These are phyloP conservation scores for Nitzschia sp. DNA, from an alignment of 108 stramenopile species.

Conservation along the genomic window DNA sequence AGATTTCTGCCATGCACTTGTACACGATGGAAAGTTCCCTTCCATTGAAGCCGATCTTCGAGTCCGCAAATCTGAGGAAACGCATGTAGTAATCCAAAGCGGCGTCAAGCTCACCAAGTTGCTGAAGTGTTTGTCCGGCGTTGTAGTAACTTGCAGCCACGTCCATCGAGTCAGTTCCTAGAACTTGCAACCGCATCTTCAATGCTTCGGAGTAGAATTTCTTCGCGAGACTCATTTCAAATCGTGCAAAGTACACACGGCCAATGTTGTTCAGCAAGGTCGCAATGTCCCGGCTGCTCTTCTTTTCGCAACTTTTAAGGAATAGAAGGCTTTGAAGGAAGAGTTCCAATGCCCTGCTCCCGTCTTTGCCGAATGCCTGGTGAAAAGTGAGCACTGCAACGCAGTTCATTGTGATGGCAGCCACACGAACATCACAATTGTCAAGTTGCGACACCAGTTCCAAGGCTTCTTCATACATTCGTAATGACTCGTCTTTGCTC, in stretches of 20 bases:
- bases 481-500: too few relatives aligned
- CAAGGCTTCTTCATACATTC: too few relatives aligned
- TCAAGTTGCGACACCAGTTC: too few relatives aligned
- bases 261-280: slow-evolving; percentile 73
- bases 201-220: slow-evolving; percentile 41
- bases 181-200: slow-evolving; percentile 36
- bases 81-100: slow-evolving; percentile 53
- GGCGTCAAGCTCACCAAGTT: slow-evolving; percentile 36
- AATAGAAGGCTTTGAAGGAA: too few relatives aligned
- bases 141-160: slow-evolving; percentile 70
- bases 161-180: slow-evolving; percentile 49
- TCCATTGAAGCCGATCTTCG: slow-evolving; percentile 28
- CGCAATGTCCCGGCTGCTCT: slow-evolving; percentile 35
- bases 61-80: slow-evolving; percentile 39
- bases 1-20: slow-evolving; percentile 59
- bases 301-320: too few relatives aligned
- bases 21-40: slow-evolving; percentile 55
- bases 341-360: too few relatives aligned
- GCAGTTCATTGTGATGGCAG: too few relatives aligned
- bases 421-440: too few relatives aligned
- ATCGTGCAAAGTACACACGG: slow-evolving; percentile 46
- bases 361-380: too few relatives aligned
- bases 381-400: too few relatives aligned
- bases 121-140: slow-evolving; percentile 58
- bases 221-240: slow-evolving; percentile 43